Conservation (phyloP, 208 protist species). For the Phytomonas serpens region DNA sequence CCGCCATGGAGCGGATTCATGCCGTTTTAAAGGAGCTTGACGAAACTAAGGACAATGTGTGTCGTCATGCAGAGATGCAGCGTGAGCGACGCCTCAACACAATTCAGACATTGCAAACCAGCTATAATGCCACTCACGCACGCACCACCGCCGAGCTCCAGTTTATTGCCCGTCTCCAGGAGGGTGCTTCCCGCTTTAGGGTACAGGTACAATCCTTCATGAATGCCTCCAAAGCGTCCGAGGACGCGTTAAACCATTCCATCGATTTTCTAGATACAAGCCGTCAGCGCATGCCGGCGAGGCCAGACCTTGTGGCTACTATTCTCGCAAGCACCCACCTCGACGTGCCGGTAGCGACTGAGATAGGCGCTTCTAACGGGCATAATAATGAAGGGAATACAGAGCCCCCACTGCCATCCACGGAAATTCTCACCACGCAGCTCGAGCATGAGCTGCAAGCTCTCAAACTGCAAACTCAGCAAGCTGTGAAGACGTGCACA, state of each 20-base stretch:
- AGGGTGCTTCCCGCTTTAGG: conserved; percentile 51
- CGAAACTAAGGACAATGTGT: background rate
- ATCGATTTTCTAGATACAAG: background rate
- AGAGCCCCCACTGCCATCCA: background rate
- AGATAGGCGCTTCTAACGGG: background rate
- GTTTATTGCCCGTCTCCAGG: conserved; percentile 46
- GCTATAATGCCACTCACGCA: conserved; percentile 14
- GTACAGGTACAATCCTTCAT: conserved; percentile 58
- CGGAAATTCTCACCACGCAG: background rate
- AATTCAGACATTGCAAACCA: background rate
- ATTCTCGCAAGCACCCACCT: background rate
- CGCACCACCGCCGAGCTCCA: conserved; percentile 60
- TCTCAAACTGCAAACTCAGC: conserved; percentile 24
- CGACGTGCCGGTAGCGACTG: background rate
- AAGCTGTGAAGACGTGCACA: conserved; percentile 29
- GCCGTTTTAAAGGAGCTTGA: background rate
- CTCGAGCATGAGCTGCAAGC: conserved; percentile 25
- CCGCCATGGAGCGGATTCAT: background rate
- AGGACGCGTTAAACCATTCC: conserved; percentile 28
- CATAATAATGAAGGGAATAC: background rate
- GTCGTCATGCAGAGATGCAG: conserved; percentile 7
- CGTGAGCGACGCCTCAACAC: background rate
- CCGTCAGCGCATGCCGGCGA: background rate
- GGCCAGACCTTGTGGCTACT: background rate
- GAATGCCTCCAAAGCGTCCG: conserved; percentile 31